Evolutionary conservation across 129 eudicot species (phyloP).

Genomic region (Flaveria robusta): DNA sequence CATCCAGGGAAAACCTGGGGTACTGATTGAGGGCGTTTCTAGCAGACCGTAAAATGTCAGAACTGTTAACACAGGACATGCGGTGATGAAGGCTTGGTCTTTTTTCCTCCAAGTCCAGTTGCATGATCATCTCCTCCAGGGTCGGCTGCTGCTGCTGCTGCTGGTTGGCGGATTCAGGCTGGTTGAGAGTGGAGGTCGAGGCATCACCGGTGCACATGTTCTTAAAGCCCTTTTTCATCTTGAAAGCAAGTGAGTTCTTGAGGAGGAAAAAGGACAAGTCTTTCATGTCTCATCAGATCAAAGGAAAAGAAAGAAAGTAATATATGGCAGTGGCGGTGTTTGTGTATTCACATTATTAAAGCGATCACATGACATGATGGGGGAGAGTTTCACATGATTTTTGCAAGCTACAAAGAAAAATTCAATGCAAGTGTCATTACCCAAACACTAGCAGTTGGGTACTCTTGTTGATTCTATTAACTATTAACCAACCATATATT

Average conservation of each 20-base stretch:
- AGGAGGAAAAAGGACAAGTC: conserved; percentile 65
- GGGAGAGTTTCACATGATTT: conserved; percentile 11
- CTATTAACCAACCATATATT: background rate
- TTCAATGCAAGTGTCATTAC: no score
- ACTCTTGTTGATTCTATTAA: background rate
- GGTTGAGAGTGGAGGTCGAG: conserved; percentile 81
- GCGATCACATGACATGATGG: conserved; percentile 24
- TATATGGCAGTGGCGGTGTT: no score
- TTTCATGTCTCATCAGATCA: conserved; percentile 40
- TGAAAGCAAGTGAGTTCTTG: conserved; percentile 58
- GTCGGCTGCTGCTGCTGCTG: conserved; percentile 31
- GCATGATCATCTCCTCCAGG: conserved; percentile 87
- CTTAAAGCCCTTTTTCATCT: conserved; percentile 67
- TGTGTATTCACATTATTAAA: conserved; percentile 22
- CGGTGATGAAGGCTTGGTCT: conserved; percentile 45
- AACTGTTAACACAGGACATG: conserved; percentile 93
- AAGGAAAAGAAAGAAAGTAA: background rate
- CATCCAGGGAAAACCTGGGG: conserved; percentile 94
- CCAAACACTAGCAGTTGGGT: background rate
- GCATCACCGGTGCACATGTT: conserved; percentile 63
- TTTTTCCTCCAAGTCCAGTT: conserved; percentile 70
- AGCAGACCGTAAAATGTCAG: conserved; percentile 83
- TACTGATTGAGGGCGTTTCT: conserved; percentile 90
- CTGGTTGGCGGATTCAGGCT: no score
- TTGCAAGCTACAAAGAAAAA: background rate